Evolutionary conservation across 768 basidiomycete species (phyloP).

Genomic region (Lentinula edodes): DNA sequence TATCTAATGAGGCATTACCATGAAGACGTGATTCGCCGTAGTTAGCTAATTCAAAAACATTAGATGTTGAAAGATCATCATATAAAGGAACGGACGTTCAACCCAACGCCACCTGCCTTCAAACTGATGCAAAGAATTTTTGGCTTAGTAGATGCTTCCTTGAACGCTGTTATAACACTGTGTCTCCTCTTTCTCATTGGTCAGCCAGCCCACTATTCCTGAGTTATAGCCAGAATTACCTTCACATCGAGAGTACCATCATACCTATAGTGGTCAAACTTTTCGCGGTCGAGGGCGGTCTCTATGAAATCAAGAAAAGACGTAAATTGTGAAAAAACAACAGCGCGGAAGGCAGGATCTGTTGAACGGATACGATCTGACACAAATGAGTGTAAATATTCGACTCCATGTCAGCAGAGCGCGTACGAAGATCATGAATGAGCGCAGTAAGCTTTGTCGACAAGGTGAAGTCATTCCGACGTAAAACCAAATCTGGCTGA

Average conservation of each 20-base stretch:
- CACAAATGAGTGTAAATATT: neutral
- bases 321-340: slow-evolving; percentile 90
- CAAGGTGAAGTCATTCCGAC: slow-evolving; percentile 80
- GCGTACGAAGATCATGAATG: slow-evolving; percentile 59
- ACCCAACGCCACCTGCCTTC: slow-evolving; percentile 89
- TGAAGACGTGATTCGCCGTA: slow-evolving; percentile 79
- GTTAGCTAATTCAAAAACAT: slow-evolving; percentile 46
- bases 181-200: slow-evolving; percentile 43
- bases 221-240: neutral
- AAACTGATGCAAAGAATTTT: slow-evolving; percentile 75
- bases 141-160: slow-evolving; percentile 57
- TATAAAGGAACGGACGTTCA: slow-evolving; percentile 39
- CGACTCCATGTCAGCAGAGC: neutral
- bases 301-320: slow-evolving; percentile 83
- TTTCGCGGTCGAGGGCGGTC: slow-evolving; percentile 60
- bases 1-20: slow-evolving; percentile 38
- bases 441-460: slow-evolving; percentile 91
- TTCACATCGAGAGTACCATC: slow-evolving; percentile 92
- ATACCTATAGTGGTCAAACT: slow-evolving; percentile 69
- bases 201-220: neutral
- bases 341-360: slow-evolving; percentile 74
- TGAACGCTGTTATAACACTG: slow-evolving; percentile 74
- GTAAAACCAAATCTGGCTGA: slow-evolving; percentile 46
- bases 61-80: neutral
- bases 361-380: slow-evolving; percentile 59